Base-by-base conservation (phyloP, 345 rosid species). In the sweet orange (Citrus sinensis) region DNA sequence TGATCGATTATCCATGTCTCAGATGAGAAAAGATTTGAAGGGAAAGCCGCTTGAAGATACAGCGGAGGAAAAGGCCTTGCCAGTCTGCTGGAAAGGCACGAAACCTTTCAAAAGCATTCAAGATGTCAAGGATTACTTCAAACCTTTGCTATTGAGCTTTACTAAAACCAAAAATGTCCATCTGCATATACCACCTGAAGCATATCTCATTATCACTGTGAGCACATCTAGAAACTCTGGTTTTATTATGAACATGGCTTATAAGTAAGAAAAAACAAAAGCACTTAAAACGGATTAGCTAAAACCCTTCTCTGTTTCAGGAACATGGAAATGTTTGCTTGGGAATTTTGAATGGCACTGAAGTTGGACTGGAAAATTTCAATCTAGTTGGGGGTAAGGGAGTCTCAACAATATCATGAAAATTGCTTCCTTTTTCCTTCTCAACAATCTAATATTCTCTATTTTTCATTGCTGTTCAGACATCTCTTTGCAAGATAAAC, bases 51-150 rank as follows among this genome's bases (percentile, higher is more conserved):
- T 95, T 60, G 85, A 49, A 77, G 87, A 85, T 8, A 74, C 87
- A 27, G 82, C 85, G 6, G 88, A 90, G 55, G 99, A 93, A 71
- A 78, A 65, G 68, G 84, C 93, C 79, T 93, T 96, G 37, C 81
- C 97, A 0, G 70, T 93, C 64, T 96, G 99, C 87, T 96, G 98
- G 99, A 93, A 91, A 89, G 96, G 86, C 64, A 62, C 80, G 9
- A 89, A 89, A 76, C 87, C 86, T 35, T 71, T 88, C 78, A 88
- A 90, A 81, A 79, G 90, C 34, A 39, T 89, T 25, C 3, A 30
- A 77, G 95, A 90, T 17, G 88, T 87, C 62, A 87, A 83, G 82
- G 74, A 76, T 66, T 80, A 91, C 83, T 95, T 92, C 91, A 89
- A 86, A 83, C 87, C 92, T 56, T 67, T 93, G 30, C 76, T 67